Base-by-base conservation (phyloP, 352 stramenopile genomes). In the Phytophthora niederhauseri region DNA sequence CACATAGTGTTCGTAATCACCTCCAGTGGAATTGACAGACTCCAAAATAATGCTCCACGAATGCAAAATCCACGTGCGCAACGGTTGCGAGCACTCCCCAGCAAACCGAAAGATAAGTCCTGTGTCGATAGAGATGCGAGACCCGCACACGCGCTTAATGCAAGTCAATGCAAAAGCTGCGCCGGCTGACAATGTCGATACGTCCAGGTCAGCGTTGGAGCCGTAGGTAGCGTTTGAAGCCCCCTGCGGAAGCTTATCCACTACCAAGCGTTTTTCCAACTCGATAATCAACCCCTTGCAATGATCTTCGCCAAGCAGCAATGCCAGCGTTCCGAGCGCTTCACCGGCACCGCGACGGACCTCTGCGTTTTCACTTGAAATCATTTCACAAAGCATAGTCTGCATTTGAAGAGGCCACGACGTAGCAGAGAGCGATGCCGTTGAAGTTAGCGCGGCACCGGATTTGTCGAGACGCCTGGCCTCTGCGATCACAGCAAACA, bases 51-150 rank as follows among this genome's bases (percentile, higher is more conserved):
- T 87, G 58, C 86, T 88, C 89, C 89, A 96, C 17, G 87, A 81
- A 68, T 95, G 83, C 50, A 96, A 63, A 51, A 93, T 90, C 89
- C 87, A 96, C 12, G 85, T 91, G 11, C 89, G 86, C n/a, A 95
- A 38, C 22, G 89, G 89, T 57, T 96, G 87, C 7, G 75, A 78
- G 26, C 84, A 82, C 31, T 95, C 87, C 2, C 77, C 70, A 1
- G 82, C 81, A 70, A 94, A 86, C 0, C 80, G 74, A 41, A 92
- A 91, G 61, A 96, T 89, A 15, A 96, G 68, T 6, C 75, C 76
- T 3, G 85, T 90, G 57, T 96, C 87, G 7, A 96, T 81, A 3
- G 78, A 78, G n/a, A 94, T 82, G 3, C 84, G 77, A 6, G 86
- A 95, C 0, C 89, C 89, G 66, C 89, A 96, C 43, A 68, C 68